Conservation (phyloP, 441 rosid species). For the Populus trichocarpa region DNA sequence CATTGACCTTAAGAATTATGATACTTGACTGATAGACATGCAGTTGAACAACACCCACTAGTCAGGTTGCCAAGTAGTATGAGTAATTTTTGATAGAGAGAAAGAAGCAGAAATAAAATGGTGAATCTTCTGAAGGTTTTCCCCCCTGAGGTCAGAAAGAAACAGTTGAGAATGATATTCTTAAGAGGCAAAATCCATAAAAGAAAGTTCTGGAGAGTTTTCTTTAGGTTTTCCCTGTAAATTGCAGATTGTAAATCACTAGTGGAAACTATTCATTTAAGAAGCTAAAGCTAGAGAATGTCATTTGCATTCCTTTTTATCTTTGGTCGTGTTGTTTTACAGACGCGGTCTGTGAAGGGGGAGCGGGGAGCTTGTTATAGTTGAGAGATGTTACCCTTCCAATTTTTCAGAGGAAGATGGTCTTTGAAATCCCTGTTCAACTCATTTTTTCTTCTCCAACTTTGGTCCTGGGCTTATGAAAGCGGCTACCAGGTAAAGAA, state of each 20-base stretch:
- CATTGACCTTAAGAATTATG: background rate
- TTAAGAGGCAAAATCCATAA: background rate
- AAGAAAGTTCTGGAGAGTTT: background rate
- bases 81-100: background rate
- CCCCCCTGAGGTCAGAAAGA: background rate
- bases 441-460: background rate
- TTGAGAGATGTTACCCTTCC: background rate
- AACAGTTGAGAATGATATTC: background rate
- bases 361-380: background rate
- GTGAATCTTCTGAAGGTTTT: background rate
- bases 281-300: background rate
- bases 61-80: background rate
- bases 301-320: background rate
- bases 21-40: background rate
- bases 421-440: background rate
- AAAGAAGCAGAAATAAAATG: background rate
- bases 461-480: background rate
- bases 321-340: background rate
- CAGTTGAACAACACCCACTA: background rate
- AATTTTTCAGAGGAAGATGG: background rate
- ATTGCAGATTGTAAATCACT: background rate
- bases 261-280: background rate
- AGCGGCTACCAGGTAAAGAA: background rate
- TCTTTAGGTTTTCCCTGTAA: background rate
- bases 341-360: background rate